These are phyloP conservation scores for Fusarium tupiense DNA, from an alignment of 2,329 filamentous ascomycete genomes.

Conservation along the genomic window DNA sequence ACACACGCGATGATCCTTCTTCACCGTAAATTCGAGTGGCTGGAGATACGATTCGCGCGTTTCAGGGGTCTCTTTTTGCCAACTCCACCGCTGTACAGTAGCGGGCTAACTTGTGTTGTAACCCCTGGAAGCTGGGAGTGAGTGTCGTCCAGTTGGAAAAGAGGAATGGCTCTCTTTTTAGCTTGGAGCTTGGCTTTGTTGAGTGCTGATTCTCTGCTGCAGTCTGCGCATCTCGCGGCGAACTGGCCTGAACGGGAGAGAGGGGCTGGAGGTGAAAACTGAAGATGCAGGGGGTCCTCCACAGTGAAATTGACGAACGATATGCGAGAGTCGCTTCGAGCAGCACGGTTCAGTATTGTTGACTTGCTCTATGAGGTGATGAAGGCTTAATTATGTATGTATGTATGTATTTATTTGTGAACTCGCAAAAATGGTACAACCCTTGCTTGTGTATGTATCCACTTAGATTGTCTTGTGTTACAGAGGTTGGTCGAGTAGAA, in stretches of 20 bases:
- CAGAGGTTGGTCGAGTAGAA: not conserved
- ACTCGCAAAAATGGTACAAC: not conserved
- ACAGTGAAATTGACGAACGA: slow-evolving; percentile 9
- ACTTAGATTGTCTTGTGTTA: not conserved
- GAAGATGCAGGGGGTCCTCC: slow-evolving; percentile 8
- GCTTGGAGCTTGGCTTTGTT: not conserved
- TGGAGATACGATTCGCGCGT: slow-evolving; percentile 15
- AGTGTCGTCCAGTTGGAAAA: not conserved
- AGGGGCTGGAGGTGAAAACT: not conserved
- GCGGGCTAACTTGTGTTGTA: not conserved
- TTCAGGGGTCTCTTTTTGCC: not conserved
- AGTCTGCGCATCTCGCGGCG: slow-evolving; percentile 19
- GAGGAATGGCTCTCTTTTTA: not conserved
- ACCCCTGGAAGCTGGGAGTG: not conserved
- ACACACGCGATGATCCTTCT: not conserved
- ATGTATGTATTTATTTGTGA: not conserved
- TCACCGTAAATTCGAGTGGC: slow-evolving; percentile 23
- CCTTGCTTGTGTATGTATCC: not conserved
- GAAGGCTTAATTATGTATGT: not conserved
- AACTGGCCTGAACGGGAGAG: not conserved
- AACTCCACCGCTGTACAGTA: not conserved
- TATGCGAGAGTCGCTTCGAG: slow-evolving; percentile 24
- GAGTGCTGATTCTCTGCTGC: not conserved
- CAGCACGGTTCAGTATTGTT: slow-evolving; percentile 24
- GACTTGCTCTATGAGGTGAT: slow-evolving; percentile 14